phyloP scores from a whole-genome alignment of 2,329 filamentous ascomycete species.

The Botrytis porri region DNA sequence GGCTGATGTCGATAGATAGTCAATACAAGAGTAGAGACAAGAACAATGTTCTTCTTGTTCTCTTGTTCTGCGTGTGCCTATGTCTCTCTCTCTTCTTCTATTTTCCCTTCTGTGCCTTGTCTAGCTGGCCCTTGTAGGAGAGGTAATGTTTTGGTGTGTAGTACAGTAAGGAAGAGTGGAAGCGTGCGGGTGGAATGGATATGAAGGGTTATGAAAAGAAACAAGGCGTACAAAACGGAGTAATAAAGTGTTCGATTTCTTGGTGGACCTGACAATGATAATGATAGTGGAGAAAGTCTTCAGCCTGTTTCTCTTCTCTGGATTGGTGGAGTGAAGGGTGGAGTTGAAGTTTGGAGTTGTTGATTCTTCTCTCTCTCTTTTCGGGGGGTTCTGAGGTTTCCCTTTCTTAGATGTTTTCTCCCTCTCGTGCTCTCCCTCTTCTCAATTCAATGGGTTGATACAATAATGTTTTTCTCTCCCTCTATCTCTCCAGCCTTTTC shows the following conservation, averaged over 20 bases:
- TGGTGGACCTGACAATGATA: background rate
- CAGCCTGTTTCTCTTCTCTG: background rate
- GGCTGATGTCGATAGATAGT: background rate
- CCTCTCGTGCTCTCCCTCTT: background rate
- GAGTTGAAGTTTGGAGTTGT: background rate
- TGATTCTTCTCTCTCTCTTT: background rate
- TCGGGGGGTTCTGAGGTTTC: background rate
- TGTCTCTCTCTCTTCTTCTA: background rate
- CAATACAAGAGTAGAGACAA: background rate
- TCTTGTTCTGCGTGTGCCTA: background rate
- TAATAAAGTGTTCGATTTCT: background rate
- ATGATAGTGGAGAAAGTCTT: background rate
- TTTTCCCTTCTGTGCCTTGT: background rate
- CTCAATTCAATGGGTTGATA: background rate
- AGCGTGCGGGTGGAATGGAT: background rate
- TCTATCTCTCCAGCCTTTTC: background rate
- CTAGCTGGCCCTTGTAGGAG: background rate
- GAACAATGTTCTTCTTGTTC: slow-evolving; percentile 5
- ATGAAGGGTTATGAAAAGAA: background rate
- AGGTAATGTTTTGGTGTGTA: background rate
- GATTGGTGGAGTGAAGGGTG: slow-evolving; percentile 2
- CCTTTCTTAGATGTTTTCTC: background rate
- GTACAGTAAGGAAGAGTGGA: slow-evolving; percentile 8
- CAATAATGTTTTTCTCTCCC: background rate
- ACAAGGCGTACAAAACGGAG: background rate